phyloP scores from a whole-genome alignment of 768 basidiomycete genomes.

The Rossbeevera mucosa region DNA sequence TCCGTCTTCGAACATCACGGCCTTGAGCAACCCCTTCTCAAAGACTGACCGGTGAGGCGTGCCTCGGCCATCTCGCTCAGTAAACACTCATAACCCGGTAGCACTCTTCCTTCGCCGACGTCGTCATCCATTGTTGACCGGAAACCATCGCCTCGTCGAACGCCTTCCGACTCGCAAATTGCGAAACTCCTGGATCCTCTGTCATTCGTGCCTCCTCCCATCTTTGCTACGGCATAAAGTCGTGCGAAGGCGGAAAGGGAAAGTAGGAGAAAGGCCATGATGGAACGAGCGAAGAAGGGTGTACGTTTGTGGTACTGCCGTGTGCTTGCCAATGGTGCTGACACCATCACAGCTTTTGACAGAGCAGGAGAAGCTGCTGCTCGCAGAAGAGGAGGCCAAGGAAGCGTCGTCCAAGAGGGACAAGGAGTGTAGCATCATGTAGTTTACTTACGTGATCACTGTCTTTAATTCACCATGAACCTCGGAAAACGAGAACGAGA shows the following conservation, averaged over 20 bases:
- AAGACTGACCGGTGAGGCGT: conserved; percentile 61
- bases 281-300: conserved; percentile 71
- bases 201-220: conserved; percentile 62
- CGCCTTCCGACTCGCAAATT: conserved; percentile 30
- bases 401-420: conserved; percentile 27
- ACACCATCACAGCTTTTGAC: conserved; percentile 44
- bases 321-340: neutral
- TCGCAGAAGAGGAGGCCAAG: conserved; percentile 50
- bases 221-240: conserved; percentile 71
- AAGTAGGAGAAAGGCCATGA: conserved; percentile 65
- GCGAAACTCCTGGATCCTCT: conserved; percentile 33
- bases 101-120: conserved; percentile 31
- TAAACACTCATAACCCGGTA: conserved; percentile 66
- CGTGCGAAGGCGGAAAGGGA: conserved; percentile 73
- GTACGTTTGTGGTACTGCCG: conserved; percentile 37
- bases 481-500: conserved; percentile 63
- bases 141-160: conserved; percentile 25
- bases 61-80: conserved; percentile 28
- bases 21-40: conserved; percentile 36
- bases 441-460: conserved; percentile 20
- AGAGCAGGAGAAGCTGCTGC: conserved; percentile 58
- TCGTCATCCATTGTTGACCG: conserved; percentile 10
- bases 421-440: conserved; percentile 59
- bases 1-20: conserved; percentile 10
- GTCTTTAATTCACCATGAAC: too few species aligned